Base-by-base conservation (phyloP, 2,329 filamentous ascomycete genomes). In the Metarhizium anisopliae region DNA sequence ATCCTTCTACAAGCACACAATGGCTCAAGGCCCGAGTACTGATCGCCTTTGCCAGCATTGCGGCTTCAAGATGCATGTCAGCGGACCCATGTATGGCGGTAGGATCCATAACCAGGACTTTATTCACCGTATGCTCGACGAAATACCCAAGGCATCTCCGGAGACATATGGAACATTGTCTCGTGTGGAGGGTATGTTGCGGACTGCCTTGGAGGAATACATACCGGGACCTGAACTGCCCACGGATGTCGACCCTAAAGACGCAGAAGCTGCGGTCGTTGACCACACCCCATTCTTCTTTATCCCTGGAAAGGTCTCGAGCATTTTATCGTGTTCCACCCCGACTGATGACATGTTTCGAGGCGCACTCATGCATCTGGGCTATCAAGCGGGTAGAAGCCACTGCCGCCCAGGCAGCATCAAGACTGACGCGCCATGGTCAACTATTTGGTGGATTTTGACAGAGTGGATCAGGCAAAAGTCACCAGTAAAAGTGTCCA, bases 31-130 rank as follows among this genome's bases (percentile, higher is more conserved):
- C 0, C 90, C 92, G 1, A 80, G 82, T 0, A 75, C 82, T 4
- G 80, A 84, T 56, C 77, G 80, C 16, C 73, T 78, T 43, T 99
- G 94, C 70, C 79, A 84, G 58, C 90, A 97, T 68, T 99, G 94
- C 67, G 89, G 87, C 8, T 84, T 81, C 66, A 93, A 87, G 67
- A 95, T 87, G 72, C 94, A 97, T 70, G 70, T 97, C 14, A 87
- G 85, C 4, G 94, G 94, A 2, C 94, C 94, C 0, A 97, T 99
- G 93, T 99, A 92, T 74, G 92, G 83, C 38, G 94, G 94, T 1
- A 88, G 87, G 20, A 75, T 99, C 8, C 94, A 99, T 71, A 91
- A 91, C 49, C 80, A 84, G 6, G 82, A 84, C 2, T 99, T 96
- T 66, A 84, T 99, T 59, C 81, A 88, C 65, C 82, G 82, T 55